Percentiles rank a stretch among this genome's conserved stretches.
Conservation (phyloP, 306 rosid genomes). For the Calophaca sinica region DNA sequence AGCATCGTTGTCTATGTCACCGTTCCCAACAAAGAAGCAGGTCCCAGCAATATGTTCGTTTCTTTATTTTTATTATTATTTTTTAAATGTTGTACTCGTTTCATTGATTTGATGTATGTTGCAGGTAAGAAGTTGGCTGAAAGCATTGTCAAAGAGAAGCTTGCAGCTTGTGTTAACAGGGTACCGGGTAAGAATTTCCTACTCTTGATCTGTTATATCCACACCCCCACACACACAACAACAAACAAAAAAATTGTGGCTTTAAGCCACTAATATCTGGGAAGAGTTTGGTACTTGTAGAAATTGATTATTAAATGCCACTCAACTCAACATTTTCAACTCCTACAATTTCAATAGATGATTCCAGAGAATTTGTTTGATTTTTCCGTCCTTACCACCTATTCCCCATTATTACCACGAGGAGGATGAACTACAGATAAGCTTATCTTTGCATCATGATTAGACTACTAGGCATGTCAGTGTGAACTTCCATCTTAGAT, state of each 20-base stretch:
- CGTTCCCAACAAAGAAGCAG: slow-evolving; percentile 91
- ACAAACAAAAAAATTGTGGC: no score
- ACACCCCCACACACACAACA: no score
- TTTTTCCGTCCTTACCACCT: background rate
- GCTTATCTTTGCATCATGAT: background rate
- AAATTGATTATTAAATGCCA: background rate
- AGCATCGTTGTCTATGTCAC: slow-evolving; percentile 95
- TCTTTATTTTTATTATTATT: background rate
- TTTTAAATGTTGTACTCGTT: no score
- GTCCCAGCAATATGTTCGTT: slow-evolving; percentile 39
- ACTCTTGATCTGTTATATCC: background rate
- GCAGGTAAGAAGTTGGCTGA: slow-evolving; percentile 91
- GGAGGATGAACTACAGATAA: background rate
- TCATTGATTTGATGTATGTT: slow-evolving; percentile 9
- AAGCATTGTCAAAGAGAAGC: slow-evolving; percentile 84
- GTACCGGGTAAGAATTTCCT: slow-evolving; percentile 70
- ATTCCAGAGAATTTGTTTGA: background rate
- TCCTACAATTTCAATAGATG: background rate
- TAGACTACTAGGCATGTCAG: background rate
- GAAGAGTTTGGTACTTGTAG: background rate
- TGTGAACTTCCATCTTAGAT: background rate
- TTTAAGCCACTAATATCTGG: background rate
- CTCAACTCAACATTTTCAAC: background rate
- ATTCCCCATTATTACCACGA: background rate
- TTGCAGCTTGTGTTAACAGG: slow-evolving; percentile 95